These are phyloP conservation scores for Colletotrichum sp. DNA, from an alignment of 2,329 filamentous ascomycete genomes.

Conservation along the genomic window DNA sequence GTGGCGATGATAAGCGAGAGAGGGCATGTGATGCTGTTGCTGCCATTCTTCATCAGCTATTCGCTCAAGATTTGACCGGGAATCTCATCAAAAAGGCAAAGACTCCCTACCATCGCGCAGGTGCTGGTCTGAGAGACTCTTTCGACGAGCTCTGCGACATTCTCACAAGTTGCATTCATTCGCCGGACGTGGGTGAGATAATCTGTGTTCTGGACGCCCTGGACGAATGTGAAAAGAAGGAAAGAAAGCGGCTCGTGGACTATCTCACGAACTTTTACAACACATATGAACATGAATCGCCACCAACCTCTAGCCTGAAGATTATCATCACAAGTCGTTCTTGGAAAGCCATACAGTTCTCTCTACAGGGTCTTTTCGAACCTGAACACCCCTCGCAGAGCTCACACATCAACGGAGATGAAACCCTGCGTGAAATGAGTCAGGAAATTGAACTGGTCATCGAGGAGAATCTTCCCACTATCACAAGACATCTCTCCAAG, in stretches of 20 bases:
- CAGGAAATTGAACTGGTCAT: background rate
- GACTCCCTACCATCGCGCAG: background rate
- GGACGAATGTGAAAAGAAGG: background rate
- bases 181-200: background rate
- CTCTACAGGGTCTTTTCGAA: too few species aligned
- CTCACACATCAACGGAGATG: too few species aligned
- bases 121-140: background rate
- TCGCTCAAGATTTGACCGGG: background rate
- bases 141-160: background rate
- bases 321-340: too few species aligned
- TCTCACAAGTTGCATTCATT: fast-evolving
- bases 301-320: too few species aligned
- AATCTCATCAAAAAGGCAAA: background rate
- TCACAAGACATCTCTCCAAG: too few species aligned
- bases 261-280: too few species aligned
- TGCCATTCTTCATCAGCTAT: background rate
- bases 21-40: background rate
- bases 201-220: background rate
- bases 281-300: too few species aligned
- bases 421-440: too few species aligned
- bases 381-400: too few species aligned
- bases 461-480: background rate
- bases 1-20: background rate
- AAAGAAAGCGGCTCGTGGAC: background rate
- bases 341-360: too few species aligned